Conservation (phyloP, 2,329 filamentous ascomycete genomes). For the Nannizziopsis barbatae region DNA sequence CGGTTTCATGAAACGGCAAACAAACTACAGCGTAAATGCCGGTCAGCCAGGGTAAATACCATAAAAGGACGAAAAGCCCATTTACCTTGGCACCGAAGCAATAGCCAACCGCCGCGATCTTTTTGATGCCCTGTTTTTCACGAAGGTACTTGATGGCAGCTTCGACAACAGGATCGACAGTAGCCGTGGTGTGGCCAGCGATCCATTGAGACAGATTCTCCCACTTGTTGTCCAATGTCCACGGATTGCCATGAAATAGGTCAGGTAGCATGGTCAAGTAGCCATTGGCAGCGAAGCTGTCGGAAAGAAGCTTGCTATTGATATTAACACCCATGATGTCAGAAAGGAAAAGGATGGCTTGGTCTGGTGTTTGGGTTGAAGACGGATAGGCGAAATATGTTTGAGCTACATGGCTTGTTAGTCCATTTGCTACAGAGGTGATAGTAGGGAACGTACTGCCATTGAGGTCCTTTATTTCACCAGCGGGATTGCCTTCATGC, state of each 20-base stretch:
- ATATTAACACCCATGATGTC: constrained; percentile 50
- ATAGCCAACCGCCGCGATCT: constrained; percentile 57
- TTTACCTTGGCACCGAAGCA: constrained; percentile 62
- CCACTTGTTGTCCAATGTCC: constrained; percentile 44
- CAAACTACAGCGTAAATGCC: constrained; percentile 41
- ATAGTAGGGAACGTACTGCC: constrained; percentile 28
- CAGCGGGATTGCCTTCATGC: constrained; percentile 41
- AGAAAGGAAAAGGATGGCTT: constrained; percentile 46
- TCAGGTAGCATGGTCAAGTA: constrained; percentile 61
- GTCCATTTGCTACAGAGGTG: not conserved
- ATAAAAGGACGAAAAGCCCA: not conserved
- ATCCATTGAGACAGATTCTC: constrained; percentile 43
- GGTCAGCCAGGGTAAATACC: not conserved
- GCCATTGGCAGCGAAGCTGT: constrained; percentile 62
- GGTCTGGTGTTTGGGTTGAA: constrained; percentile 40
- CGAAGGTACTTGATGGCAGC: constrained; percentile 46
- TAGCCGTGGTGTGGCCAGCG: constrained; percentile 31
- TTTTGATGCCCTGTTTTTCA: constrained; percentile 34
- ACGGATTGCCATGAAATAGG: constrained; percentile 55
- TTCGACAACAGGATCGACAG: constrained; percentile 45
- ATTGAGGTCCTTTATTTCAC: constrained; percentile 39
- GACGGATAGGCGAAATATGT: constrained; percentile 47
- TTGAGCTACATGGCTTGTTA: constrained; percentile 31
- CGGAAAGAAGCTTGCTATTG: constrained; percentile 57
- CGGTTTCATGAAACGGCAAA: constrained; percentile 54